Conservation (phyloP, 1,284 basidiomycete species). For the Trichosporon sp. region DNA sequence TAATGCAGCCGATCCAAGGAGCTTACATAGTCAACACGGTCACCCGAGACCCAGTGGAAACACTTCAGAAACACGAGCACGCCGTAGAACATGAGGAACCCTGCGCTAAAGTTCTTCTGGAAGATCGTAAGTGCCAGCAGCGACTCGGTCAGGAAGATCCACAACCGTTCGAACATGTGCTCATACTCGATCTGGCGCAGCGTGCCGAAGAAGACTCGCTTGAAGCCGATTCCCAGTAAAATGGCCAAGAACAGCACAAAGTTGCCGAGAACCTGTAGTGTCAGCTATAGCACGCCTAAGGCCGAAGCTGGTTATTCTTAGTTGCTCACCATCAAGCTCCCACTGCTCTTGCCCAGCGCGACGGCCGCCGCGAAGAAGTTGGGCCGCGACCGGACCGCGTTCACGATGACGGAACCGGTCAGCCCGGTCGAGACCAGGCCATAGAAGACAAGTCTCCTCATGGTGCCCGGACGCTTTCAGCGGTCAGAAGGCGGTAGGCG, state of each 20-base stretch:
- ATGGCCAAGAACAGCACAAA: constrained; percentile 76
- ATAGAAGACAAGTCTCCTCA: constrained; percentile 57
- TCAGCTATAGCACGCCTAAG: background rate
- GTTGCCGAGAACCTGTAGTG: constrained; percentile 77
- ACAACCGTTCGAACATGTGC: constrained; percentile 87
- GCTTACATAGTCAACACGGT: constrained; percentile 90
- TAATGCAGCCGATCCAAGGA: background rate
- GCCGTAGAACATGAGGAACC: constrained; percentile 86
- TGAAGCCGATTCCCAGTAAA: constrained; percentile 67
- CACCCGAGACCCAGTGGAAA: constrained; percentile 94
- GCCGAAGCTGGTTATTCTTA: background rate
- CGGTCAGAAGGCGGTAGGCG: too few species aligned
- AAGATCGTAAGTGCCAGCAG: constrained; percentile 95
- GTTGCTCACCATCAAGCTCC: constrained; percentile 70
- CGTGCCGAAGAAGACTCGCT: constrained; percentile 85
- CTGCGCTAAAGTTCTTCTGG: constrained; percentile 81
- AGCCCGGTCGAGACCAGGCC: constrained; percentile 62
- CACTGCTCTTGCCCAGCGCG: constrained; percentile 83
- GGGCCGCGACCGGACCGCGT: constrained; percentile 73
- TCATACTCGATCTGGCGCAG: constrained; percentile 86
- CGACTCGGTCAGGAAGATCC: constrained; percentile 97
- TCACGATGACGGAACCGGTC: constrained; percentile 64
- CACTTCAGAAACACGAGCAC: constrained; percentile 90
- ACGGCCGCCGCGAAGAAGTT: constrained; percentile 95
- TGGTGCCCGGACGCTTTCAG: too few species aligned